Evolutionary conservation across 495 filamentous ascomycete genomes (phyloP).

Genomic region (Penicillium arizonense): DNA sequence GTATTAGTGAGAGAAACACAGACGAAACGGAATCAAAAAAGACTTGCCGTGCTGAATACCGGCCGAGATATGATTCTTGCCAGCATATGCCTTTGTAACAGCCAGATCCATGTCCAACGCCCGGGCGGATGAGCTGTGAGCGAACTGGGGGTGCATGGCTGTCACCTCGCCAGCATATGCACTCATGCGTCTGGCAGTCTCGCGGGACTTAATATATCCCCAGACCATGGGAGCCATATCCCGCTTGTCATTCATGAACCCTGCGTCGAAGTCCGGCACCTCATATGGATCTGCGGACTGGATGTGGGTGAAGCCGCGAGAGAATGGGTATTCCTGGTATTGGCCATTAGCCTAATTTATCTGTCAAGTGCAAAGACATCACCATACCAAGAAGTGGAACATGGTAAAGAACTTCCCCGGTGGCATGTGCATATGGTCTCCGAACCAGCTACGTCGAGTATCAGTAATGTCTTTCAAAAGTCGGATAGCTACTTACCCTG

Average conservation of each 20-base stretch:
- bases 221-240: slow-evolving; percentile 85
- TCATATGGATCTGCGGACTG: slow-evolving; percentile 69
- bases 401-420: slow-evolving; percentile 83
- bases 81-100: slow-evolving; percentile 72
- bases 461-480: slow-evolving; percentile 5
- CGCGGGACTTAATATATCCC: slow-evolving; percentile 84
- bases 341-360: background rate
- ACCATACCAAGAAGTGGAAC: slow-evolving; percentile 74
- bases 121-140: slow-evolving; percentile 63
- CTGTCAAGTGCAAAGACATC: background rate
- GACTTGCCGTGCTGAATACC: slow-evolving; percentile 59
- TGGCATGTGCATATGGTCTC: slow-evolving; percentile 72
- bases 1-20: background rate
- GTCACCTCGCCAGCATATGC: slow-evolving; percentile 77
- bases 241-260: slow-evolving; percentile 82
- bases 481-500: slow-evolving; percentile 39
- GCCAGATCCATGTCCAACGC: slow-evolving; percentile 71
- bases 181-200: slow-evolving; percentile 76
- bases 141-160: slow-evolving; percentile 60
- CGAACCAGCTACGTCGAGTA: slow-evolving; percentile 27
- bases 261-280: slow-evolving; percentile 74
- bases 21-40: background rate
- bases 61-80: slow-evolving; percentile 69
- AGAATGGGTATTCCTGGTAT: slow-evolving; percentile 68
- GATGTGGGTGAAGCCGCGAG: slow-evolving; percentile 71